Percentiles rank a stretch among this genome's conserved stretches.
Conservation (phyloP, 1,284 basidiomycete genomes). For the Ceratorhiza oryzae-sativae region DNA sequence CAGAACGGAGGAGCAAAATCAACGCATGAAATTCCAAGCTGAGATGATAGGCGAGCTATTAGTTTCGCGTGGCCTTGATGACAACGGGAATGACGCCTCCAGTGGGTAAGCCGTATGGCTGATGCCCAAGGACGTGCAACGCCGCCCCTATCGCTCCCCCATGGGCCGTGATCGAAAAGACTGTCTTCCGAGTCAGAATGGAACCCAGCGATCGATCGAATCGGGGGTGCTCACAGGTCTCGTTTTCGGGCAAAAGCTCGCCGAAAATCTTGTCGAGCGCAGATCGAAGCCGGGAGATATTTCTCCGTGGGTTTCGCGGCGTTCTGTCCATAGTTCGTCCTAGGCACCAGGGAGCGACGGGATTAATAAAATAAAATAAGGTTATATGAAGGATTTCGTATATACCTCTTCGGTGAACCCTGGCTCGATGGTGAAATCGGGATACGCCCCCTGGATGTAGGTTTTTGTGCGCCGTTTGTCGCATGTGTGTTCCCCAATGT, state of each 20-base stretch:
- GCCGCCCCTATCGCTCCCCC: constrained; percentile 66
- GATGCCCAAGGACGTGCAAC: constrained; percentile 56
- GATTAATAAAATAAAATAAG: background rate
- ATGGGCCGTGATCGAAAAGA: constrained; percentile 70
- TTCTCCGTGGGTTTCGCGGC: constrained; percentile 68
- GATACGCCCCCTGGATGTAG: constrained; percentile 64
- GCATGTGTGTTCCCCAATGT: constrained; percentile 75
- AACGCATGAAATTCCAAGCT: too few relatives aligned
- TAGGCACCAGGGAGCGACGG: background rate
- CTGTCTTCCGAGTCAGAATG: constrained; percentile 49
- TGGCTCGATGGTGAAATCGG: constrained; percentile 67
- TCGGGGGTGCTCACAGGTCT: constrained; percentile 57
- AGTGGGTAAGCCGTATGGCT: constrained; percentile 59
- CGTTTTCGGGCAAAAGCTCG: constrained; percentile 48
- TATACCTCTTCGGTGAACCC: constrained; percentile 66
- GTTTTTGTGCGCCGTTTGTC: constrained; percentile 67
- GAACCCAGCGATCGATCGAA: background rate
- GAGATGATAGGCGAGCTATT: background rate
- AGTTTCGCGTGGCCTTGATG: background rate
- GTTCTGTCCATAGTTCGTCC: constrained; percentile 73
- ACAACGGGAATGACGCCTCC: constrained; percentile 55
- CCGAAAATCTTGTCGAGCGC: constrained; percentile 72
- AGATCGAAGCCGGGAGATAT: constrained; percentile 57
- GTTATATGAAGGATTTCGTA: background rate
- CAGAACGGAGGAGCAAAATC: too few relatives aligned